phyloP scores from a whole-genome alignment of 2,329 filamentous ascomycete genomes.

The Acrocalymma vagum region DNA sequence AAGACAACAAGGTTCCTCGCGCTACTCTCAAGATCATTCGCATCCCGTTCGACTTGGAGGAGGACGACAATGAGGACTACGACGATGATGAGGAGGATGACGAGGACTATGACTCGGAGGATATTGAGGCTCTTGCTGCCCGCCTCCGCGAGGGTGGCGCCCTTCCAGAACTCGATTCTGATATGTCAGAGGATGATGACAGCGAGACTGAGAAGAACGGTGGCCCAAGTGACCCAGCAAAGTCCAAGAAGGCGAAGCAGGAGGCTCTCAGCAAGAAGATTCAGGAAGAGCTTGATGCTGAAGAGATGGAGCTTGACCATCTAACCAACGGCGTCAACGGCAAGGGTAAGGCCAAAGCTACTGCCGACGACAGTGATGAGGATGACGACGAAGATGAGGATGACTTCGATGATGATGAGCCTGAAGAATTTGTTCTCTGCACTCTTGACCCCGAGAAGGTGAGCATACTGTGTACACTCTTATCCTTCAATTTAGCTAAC shows the following conservation, averaged over 20 bases:
- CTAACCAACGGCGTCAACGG: constrained; percentile 63
- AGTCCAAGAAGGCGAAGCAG: constrained; percentile 86
- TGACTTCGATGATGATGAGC: constrained; percentile 62
- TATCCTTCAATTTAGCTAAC: constrained; percentile 33
- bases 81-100: constrained; percentile 58
- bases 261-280: constrained; percentile 81
- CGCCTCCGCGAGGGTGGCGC: constrained; percentile 44
- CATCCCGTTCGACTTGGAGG: constrained; percentile 67
- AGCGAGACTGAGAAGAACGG: constrained; percentile 80
- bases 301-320: constrained; percentile 78
- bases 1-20: constrained; percentile 64
- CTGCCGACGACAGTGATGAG: constrained; percentile 77
- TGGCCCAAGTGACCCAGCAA: constrained; percentile 89
- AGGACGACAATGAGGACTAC: constrained; percentile 68
- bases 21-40: constrained; percentile 93
- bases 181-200: constrained; percentile 59
- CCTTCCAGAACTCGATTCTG: constrained; percentile 45
- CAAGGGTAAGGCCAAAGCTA: constrained; percentile 65
- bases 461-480: constrained; percentile 53
- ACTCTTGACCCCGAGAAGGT: constrained; percentile 94
- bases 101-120: constrained; percentile 52
- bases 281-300: constrained; percentile 71
- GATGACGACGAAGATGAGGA: constrained; percentile 50
- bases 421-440: constrained; percentile 94
- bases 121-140: constrained; percentile 51